These are phyloP conservation scores for Oryza officinalis DNA, from an alignment of 176 grass and related monocot species.

Conservation along the genomic window DNA sequence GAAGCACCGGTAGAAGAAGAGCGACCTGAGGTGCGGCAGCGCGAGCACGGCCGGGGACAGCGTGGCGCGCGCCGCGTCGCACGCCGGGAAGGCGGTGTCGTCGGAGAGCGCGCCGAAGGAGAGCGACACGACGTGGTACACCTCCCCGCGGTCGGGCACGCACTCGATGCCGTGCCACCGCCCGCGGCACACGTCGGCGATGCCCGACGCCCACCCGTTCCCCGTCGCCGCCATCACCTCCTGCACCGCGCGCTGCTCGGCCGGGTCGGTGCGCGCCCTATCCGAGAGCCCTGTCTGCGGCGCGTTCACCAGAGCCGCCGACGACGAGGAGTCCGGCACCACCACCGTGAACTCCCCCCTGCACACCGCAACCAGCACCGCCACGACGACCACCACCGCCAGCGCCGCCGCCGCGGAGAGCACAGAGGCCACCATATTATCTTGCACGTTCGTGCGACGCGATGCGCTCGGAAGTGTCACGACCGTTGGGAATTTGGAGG, in stretches of 20 bases:
- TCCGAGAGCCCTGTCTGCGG: slow-evolving; percentile 69
- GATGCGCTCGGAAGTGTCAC: neutral
- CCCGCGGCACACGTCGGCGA: slow-evolving; percentile 84
- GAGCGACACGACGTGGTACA: slow-evolving; percentile 89
- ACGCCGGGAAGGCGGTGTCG: slow-evolving; percentile 92
- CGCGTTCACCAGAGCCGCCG: slow-evolving; percentile 43
- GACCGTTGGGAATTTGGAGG: slow-evolving; percentile 47
- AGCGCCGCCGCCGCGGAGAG: neutral
- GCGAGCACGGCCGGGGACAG: slow-evolving; percentile 68
- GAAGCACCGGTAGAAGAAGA: slow-evolving; percentile 99
- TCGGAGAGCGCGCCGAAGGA: slow-evolving; percentile 93
- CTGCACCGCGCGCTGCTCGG: slow-evolving; percentile 78
- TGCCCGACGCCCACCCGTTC: slow-evolving; percentile 67
- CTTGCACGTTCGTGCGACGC: neutral
- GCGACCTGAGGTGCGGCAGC: slow-evolving; percentile 80
- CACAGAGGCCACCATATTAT: slow-evolving; percentile 6
- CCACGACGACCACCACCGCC: neutral
- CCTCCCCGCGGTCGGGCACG: slow-evolving; percentile 59
- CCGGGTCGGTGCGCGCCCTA: slow-evolving; percentile 60
- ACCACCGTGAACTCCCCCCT: slow-evolving; percentile 76
- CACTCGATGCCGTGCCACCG: slow-evolving; percentile 99
- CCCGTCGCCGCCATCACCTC: slow-evolving; percentile 81
- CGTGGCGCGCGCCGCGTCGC: slow-evolving; percentile 48
- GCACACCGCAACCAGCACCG: neutral
- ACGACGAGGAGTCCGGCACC: slow-evolving; percentile 62